Evolutionary conservation across 768 basidiomycete genomes (phyloP), one percentile per base, ranked within the genome.

Genomic region (Ramaria sp.): DNA sequence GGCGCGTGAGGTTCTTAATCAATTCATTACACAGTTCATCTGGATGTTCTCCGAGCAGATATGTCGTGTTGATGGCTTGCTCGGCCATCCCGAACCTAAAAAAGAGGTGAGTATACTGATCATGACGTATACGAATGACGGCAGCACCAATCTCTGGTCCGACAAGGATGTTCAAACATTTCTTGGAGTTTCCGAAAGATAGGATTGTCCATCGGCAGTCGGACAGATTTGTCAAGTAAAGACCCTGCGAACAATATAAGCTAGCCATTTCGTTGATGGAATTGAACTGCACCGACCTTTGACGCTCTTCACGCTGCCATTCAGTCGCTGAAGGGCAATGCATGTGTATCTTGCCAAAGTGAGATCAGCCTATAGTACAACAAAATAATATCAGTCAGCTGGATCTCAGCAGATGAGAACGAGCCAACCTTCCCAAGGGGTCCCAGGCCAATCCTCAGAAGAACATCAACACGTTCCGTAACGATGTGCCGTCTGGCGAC

Each of bases 11-110:
- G 58, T 82, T 82, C 69, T 83, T 88, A 65, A 98, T 83, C 50
- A 98, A 73, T 1, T 75, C 75, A 53, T 82, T 77, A 66, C 91
- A 94, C 32, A 97, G 72, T 1, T 76, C 65, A 64, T 96, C 95
- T 0, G 95, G 96, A 58, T 92, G 91, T 62, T 97, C 91, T 18
- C 89, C 94, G 1, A 99, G 78, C 0, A 87, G 83, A 61, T 98
- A 99, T 49, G 96, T 85, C 1, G 95, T 92, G 65, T 99, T 97
- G 69, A 99, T 84, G 8, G 84, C 89, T 66, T 99, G 95, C 66
- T 99, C 96, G 0, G 95, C 90, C 70, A 98, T 81, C 9, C 85
- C 85, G 61, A 99, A 98, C 73, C 73, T 72, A 45, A 6, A 8
- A 18, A 18, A 47, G 36, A 18, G 22, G 30, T 27, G 18, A 41